A percentile compares a stretch with the other conserved stretches of the same genome.
phyloP scores from a whole-genome alignment of 176 grass and related monocot species.

The Rhipidocladum racemiflorum region DNA sequence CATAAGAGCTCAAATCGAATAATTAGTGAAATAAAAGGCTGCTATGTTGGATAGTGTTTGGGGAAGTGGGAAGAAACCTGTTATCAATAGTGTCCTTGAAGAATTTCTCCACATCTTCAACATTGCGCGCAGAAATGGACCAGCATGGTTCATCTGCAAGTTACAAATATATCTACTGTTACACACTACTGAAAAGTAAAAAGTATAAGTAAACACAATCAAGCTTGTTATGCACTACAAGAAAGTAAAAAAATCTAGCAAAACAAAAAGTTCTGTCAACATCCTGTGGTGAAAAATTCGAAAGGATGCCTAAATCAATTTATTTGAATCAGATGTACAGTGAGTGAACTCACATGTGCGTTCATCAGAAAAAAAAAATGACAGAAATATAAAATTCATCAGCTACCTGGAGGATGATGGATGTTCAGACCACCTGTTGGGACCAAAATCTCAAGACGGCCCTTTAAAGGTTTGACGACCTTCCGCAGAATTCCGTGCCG shows the following conservation, averaged over 20 bases:
- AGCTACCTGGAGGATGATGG: constrained; percentile 53
- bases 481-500: constrained; percentile 69
- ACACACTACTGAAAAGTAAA: not conserved
- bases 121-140: constrained; percentile 63
- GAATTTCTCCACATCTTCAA: constrained; percentile 90
- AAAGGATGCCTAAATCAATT: not conserved
- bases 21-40: not conserved
- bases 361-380: not conserved
- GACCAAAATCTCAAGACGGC: constrained; percentile 77
- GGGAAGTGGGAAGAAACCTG: constrained; percentile 50
- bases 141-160: constrained; percentile 84
- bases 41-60: not conserved
- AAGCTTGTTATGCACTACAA: constrained; percentile 10
- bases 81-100: constrained; percentile 94
- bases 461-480: constrained; percentile 75
- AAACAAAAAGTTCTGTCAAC: constrained; percentile 1
- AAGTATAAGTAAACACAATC: not conserved
- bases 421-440: constrained; percentile 76
- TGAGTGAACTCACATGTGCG: not conserved
- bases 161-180: constrained; percentile 23
- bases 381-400: not conserved
- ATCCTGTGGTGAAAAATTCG: not conserved
- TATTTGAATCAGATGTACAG: not conserved
- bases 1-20: constrained; percentile 8
- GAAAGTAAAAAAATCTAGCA: not conserved